These are phyloP conservation scores for Fusarium begoniae DNA, from an alignment of 2,329 filamentous ascomycete species.

Conservation along the genomic window DNA sequence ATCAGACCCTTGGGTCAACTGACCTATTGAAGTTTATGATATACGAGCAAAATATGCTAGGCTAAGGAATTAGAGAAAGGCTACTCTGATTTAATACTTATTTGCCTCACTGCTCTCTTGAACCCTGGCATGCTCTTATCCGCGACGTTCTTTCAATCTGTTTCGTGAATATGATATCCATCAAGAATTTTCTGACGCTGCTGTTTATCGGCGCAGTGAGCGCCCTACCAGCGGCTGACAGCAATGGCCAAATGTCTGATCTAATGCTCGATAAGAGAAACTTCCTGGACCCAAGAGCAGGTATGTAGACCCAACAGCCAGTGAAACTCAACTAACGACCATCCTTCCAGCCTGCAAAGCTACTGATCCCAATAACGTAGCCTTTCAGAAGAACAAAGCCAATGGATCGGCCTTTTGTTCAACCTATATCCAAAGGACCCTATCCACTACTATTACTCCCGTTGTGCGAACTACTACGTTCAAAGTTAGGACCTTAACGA, in stretches of 20 bases:
- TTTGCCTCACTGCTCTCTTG: accelerated
- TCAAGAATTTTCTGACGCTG: not conserved
- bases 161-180: not conserved
- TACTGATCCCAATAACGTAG: not conserved
- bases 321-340: not conserved
- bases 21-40: not conserved
- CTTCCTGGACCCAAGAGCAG: not conserved
- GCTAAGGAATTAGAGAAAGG: not conserved
- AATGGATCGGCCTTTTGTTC: not conserved
- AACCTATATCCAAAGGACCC: not conserved
- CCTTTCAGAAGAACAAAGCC: not conserved
- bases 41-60: not conserved
- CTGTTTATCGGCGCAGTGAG: not conserved
- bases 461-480: not conserved
- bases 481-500: not conserved
- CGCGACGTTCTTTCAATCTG: not conserved
- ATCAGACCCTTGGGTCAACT: not conserved
- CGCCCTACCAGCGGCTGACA: not conserved
- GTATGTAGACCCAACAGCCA: not conserved
- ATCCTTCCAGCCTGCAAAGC: not conserved
- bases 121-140: too few relatives aligned
- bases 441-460: not conserved
- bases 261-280: too few relatives aligned
- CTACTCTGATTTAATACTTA: not conserved
- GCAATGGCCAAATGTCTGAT: not conserved